These are phyloP conservation scores for Salicornia ramosissima DNA, from an alignment of 148 eudicot species.

Conservation along the genomic window DNA sequence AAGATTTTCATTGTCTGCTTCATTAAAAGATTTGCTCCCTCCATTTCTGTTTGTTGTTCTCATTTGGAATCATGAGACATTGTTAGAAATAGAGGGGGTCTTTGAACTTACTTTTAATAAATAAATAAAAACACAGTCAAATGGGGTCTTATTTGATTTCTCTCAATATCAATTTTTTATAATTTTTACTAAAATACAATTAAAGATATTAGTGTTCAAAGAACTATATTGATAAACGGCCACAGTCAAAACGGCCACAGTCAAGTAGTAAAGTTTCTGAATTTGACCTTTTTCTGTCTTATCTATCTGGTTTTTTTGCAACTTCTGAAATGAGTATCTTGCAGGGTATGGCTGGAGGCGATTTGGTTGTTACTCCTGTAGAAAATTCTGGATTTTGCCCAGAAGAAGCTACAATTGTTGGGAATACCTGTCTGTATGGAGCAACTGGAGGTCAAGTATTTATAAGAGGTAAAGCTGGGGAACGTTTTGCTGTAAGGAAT, in stretches of 20 bases:
- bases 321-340: slow-evolving; percentile 12
- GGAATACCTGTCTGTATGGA: slow-evolving; percentile 90
- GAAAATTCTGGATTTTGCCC: slow-evolving; percentile 87
- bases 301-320: neutral
- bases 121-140: too few relatives aligned
- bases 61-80: too few relatives aligned
- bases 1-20: neutral
- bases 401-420: slow-evolving; percentile 91
- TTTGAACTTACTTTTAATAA: too few relatives aligned
- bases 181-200: too few relatives aligned
- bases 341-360: slow-evolving; percentile 99
- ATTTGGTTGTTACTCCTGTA: slow-evolving; percentile 78
- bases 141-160: too few relatives aligned
- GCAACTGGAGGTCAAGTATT: slow-evolving; percentile 97
- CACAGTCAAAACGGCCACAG: neutral
- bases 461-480: slow-evolving; percentile 94
- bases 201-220: too few relatives aligned
- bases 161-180: too few relatives aligned
- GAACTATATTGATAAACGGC: too few relatives aligned
- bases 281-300: neutral
- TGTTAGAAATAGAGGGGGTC: too few relatives aligned
- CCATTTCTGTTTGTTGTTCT: too few relatives aligned
- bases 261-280: neutral
- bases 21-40: neutral
- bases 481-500: slow-evolving; percentile 97